A percentile compares a stretch with the other conserved stretches of the same genome.
Evolutionary conservation across 805 yeast genomes (phyloP).

Genomic region (Sugiyamaella boreocaroliniensis): DNA sequence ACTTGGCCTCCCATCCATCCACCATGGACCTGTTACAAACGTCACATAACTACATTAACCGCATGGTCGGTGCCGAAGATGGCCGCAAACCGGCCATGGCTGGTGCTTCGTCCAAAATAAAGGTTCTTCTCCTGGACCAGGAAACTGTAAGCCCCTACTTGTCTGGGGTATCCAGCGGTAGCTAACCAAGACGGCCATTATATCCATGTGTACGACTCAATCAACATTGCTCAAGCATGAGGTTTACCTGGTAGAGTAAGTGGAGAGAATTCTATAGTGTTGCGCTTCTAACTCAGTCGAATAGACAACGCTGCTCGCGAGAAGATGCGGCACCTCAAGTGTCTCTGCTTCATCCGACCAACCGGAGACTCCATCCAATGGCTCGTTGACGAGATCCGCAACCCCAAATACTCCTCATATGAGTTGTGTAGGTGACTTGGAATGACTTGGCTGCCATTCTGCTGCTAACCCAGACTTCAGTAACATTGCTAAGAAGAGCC

Average conservation of each 20-base stretch:
- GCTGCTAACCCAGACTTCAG: slow-evolving; percentile 40
- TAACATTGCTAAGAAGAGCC: slow-evolving; percentile 66
- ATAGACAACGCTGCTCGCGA: slow-evolving; percentile 56
- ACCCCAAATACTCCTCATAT: slow-evolving; percentile 76
- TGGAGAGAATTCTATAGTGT: background rate
- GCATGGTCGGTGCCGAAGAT: slow-evolving; percentile 26
- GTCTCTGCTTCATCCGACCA: slow-evolving; percentile 76
- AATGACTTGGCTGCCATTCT: background rate
- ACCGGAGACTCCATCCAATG: slow-evolving; percentile 52
- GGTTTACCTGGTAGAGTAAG: slow-evolving; percentile 65
- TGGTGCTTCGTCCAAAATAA: slow-evolving; percentile 39
- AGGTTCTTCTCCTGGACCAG: slow-evolving; percentile 71
- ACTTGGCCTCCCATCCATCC: background rate
- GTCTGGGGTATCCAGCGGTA: background rate
- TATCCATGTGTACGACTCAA: slow-evolving; percentile 88
- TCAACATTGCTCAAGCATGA: slow-evolving; percentile 75
- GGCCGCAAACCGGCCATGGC: slow-evolving; percentile 6
- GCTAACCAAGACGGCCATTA: slow-evolving; percentile 48
- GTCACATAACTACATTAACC: slow-evolving; percentile 35
- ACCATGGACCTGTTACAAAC: slow-evolving; percentile 34
- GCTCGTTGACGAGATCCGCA: slow-evolving; percentile 58
- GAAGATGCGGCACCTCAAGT: slow-evolving; percentile 70
- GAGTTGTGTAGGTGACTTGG: slow-evolving; percentile 41
- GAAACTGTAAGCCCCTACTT: slow-evolving; percentile 42
- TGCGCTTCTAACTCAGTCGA: slow-evolving; percentile 23